Evolutionary conservation across 495 filamentous ascomycete genomes (phyloP).

Genomic region (Penicillium turbatum): DNA sequence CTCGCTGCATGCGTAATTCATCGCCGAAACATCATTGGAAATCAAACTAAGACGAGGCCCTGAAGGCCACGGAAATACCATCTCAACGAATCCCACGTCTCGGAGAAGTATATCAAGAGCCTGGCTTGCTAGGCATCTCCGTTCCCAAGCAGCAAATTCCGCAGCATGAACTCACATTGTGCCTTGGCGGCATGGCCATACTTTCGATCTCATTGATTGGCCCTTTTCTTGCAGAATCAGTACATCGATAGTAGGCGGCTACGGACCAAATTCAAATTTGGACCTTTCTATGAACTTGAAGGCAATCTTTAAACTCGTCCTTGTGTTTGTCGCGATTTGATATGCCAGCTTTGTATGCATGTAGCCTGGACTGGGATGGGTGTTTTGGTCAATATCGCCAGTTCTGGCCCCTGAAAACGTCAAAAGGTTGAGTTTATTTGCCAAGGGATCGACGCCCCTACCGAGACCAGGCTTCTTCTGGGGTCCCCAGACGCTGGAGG

Average conservation of each 20-base stretch:
- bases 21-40: not conserved
- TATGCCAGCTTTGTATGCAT: not conserved
- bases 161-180: not conserved
- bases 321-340: not conserved
- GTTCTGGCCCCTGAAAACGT: slow-evolving; percentile 6
- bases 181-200: slow-evolving; percentile 11
- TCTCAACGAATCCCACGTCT: not conserved
- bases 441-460: slow-evolving; percentile 9
- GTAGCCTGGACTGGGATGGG: not conserved
- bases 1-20: slow-evolving; percentile 10
- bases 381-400: not conserved
- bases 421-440: not conserved
- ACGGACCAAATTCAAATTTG: not conserved
- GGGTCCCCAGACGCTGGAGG: slow-evolving; percentile 4
- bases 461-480: slow-evolving; percentile 1
- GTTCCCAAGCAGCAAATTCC: not conserved
- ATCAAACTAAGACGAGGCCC: not conserved
- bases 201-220: not conserved
- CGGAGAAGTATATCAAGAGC: not conserved
- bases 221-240: not conserved
- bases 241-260: not conserved
- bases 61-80: too few relatives aligned
- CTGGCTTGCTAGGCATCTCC: not conserved
- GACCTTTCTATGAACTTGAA: not conserved
- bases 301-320: not conserved